A percentile compares a stretch with the other conserved stretches of the same genome.
These are phyloP conservation scores for Cyathus striatus DNA, from an alignment of 768 basidiomycete genomes.

Conservation along the genomic window DNA sequence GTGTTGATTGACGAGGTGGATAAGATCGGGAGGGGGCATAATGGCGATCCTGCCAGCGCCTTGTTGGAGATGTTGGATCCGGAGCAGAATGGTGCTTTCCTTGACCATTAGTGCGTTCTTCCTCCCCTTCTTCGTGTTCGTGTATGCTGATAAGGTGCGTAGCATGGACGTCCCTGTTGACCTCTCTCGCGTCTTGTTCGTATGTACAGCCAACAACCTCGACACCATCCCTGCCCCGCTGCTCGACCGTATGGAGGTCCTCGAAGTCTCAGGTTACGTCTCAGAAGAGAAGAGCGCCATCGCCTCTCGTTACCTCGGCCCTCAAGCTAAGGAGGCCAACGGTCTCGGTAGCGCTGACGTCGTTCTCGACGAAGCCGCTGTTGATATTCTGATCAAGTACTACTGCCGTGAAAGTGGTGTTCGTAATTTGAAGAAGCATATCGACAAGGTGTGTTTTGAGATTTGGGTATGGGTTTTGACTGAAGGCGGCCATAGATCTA, in stretches of 20 bases:
- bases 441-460: constrained; percentile 81
- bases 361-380: constrained; percentile 64
- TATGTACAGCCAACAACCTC: constrained; percentile 91
- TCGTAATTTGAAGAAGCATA: constrained; percentile 94
- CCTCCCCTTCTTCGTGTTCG: constrained; percentile 6
- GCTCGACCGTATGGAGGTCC: constrained; percentile 93
- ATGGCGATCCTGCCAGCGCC: constrained; percentile 90
- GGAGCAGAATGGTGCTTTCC: constrained; percentile 91
- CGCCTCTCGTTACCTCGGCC: constrained; percentile 81
- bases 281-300: constrained; percentile 90
- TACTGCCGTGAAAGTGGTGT: constrained; percentile 98
- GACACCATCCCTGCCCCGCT: constrained; percentile 93
- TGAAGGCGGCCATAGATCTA: constrained; percentile 63
- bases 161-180: constrained; percentile 98
- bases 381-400: constrained; percentile 90
- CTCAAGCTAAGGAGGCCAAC: constrained; percentile 88
- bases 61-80: constrained; percentile 91
- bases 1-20: constrained; percentile 95
- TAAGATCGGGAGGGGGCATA: constrained; percentile 88
- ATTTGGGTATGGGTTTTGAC: neutral
- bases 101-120: constrained; percentile 84
- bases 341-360: constrained; percentile 87
- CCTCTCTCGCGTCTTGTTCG: constrained; percentile 92
- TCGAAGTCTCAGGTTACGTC: constrained; percentile 93
- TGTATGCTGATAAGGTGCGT: neutral